Percentiles rank a stretch among this genome's conserved stretches.
Conservation (phyloP, 805 yeast species). For the Deakozyma indianensis region DNA sequence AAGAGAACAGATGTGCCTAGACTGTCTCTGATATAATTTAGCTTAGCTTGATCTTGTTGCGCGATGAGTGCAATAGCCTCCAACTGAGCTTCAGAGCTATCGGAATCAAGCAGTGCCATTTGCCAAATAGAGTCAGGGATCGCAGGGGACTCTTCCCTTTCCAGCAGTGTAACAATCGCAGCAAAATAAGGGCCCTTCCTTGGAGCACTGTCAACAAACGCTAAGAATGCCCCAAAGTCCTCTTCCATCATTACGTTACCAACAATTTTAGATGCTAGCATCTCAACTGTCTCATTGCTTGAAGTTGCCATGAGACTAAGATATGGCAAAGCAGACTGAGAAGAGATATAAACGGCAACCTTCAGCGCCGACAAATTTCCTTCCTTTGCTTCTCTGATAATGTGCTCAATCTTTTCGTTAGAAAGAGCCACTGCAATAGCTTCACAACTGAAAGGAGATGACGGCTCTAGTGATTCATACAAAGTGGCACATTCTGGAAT, state of each 20-base stretch:
- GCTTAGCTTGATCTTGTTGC: not conserved
- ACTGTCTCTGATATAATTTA: not conserved
- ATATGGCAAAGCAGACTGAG: not conserved
- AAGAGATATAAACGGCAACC: not conserved
- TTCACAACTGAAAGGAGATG: not conserved
- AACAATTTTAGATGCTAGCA: not conserved
- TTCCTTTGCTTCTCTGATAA: not conserved
- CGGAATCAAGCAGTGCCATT: not conserved
- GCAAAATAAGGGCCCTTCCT: not conserved
- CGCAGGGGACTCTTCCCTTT: not conserved
- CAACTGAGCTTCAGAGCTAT: not conserved
- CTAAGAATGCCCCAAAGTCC: not conserved
- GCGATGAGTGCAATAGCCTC: not conserved
- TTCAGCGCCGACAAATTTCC: not conserved
- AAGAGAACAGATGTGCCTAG: not conserved
- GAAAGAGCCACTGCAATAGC: not conserved
- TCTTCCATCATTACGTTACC: not conserved
- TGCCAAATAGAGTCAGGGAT: constrained; percentile 1
- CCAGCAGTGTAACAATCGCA: not conserved
- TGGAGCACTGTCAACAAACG: not conserved
- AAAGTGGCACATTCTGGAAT: not conserved
- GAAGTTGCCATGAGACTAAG: not conserved
- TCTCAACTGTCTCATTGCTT: not conserved
- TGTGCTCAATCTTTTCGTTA: not conserved
- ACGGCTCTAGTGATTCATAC: not conserved